A percentile compares a stretch with the other conserved stretches of the same genome.
Evolutionary conservation across 2,329 filamentous ascomycete species (phyloP).

Genomic region (Rachicladosporium sp.): DNA sequence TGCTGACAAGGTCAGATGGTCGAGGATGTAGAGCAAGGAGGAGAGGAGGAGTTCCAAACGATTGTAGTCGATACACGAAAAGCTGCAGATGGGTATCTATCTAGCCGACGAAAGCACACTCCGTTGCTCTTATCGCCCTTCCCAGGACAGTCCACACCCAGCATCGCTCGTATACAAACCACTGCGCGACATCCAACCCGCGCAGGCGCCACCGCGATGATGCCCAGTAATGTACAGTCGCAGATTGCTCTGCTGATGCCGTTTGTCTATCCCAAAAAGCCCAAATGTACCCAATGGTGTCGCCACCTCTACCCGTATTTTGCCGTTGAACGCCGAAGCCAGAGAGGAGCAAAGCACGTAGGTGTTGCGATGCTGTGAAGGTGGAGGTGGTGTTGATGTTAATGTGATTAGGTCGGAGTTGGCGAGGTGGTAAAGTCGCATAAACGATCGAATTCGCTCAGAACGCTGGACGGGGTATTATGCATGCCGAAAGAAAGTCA

Average conservation of each 20-base stretch:
- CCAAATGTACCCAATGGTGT: constrained; percentile 4
- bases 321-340: constrained; percentile 5
- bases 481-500: constrained; percentile 5
- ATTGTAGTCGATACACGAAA: too few relatives aligned
- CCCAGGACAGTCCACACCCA: too few relatives aligned
- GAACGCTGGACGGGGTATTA: constrained; percentile 9
- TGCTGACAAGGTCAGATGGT: too few relatives aligned
- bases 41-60: too few relatives aligned
- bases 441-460: constrained; percentile 6
- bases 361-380: constrained; percentile 1
- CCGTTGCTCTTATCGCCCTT: too few relatives aligned
- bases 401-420: background rate
- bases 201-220: too few relatives aligned
- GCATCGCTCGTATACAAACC: too few relatives aligned
- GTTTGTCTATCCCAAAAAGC: constrained; percentile 2
- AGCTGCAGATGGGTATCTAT: too few relatives aligned
- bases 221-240: background rate
- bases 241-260: constrained; percentile 8
- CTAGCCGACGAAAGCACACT: too few relatives aligned
- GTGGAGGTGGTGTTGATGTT: background rate
- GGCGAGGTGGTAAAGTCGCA: constrained; percentile 1
- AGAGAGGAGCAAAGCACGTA: background rate
- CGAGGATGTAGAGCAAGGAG: too few relatives aligned
- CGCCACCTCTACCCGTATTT: constrained; percentile 6
- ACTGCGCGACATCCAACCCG: too few relatives aligned